Conservation (phyloP, 345 rosid species). For the Turnera subulata region DNA sequence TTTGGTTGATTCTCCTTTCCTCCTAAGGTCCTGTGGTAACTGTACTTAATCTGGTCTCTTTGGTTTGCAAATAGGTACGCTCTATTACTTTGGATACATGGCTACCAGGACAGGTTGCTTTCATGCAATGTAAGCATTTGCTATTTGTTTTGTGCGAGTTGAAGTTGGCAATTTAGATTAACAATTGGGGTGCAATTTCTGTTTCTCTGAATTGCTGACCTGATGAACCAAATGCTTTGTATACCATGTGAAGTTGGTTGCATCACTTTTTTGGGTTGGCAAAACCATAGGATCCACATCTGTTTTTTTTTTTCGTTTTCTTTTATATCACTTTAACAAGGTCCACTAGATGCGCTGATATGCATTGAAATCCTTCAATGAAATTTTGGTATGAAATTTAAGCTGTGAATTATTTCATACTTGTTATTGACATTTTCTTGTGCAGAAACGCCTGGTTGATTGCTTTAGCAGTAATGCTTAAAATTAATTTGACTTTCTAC, state of each 20-base stretch:
- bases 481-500: not conserved
- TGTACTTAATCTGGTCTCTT: not conserved
- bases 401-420: not conserved
- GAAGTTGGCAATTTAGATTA: not conserved
- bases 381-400: not conserved
- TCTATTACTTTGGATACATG: slow-evolving; percentile 29
- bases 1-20: not conserved
- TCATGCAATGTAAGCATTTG: slow-evolving; percentile 23
- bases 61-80: slow-evolving; percentile 17
- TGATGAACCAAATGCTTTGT: no score
- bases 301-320: no score
- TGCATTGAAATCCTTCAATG: not conserved
- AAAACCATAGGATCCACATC: no score
- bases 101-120: slow-evolving; percentile 30
- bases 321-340: no score
- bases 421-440: not conserved
- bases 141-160: not conserved
- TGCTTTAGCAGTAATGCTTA: not conserved
- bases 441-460: not conserved
- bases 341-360: not conserved
- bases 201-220: not conserved
- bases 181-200: not conserved
- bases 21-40: no score
- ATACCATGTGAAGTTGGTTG: no score
- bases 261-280: no score